A percentile compares a stretch with the other conserved stretches of the same genome.
Evolutionary conservation across 2,329 filamentous ascomycete species (phyloP).

Genomic region (Cladorrhinum sp.): DNA sequence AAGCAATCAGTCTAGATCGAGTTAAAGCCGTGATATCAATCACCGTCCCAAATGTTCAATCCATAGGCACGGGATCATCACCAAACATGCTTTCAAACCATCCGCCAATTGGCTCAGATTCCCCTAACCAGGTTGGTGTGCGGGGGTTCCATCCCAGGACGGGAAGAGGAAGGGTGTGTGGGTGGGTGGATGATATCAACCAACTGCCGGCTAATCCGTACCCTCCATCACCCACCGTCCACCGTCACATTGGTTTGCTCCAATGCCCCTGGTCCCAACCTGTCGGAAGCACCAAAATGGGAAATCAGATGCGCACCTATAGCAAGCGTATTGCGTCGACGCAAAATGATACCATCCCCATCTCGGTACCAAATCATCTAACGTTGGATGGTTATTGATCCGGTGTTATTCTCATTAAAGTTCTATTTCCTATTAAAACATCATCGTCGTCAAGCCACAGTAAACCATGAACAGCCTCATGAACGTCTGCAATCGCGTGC

Average conservation of each 20-base stretch:
- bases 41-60: too few species aligned
- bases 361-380: neutral
- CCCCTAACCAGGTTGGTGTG: neutral
- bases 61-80: too few species aligned
- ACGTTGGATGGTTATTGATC: neutral
- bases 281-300: neutral
- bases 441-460: neutral
- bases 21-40: too few species aligned
- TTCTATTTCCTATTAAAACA: neutral
- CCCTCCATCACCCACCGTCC: too few species aligned
- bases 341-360: neutral
- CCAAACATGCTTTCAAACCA: neutral
- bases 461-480: too few species aligned
- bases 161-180: neutral
- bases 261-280: neutral
- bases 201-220: neutral
- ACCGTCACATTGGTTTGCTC: too few species aligned
- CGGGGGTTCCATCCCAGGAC: neutral
- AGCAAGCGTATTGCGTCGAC: neutral
- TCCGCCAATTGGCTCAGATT: too few species aligned
- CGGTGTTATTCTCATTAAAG: neutral
- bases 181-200: neutral
- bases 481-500: too few species aligned
- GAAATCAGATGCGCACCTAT: neutral
- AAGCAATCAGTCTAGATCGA: too few species aligned